Evolutionary conservation across 306 rosid species (phyloP).

Genomic region (Nissolia schottii): DNA sequence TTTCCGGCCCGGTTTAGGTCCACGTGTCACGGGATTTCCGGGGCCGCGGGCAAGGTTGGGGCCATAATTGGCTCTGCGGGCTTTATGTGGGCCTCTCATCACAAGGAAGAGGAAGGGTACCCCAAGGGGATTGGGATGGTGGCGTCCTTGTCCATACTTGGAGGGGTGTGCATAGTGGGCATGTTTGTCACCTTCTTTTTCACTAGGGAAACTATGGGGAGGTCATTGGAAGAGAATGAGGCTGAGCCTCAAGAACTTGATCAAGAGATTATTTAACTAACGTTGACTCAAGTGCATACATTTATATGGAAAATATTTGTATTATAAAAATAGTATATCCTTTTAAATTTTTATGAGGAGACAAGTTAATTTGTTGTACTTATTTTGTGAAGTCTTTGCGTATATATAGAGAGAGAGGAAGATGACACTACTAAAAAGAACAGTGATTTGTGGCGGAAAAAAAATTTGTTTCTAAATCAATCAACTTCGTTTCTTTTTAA

Average conservation of each 20-base stretch:
- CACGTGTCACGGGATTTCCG: constrained; percentile 80
- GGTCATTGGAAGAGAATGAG: constrained; percentile 78
- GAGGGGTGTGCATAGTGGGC: constrained; percentile 59
- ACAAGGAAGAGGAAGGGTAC: not conserved
- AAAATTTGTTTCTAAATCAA: too few species aligned
- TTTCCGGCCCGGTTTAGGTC: constrained; percentile 76
- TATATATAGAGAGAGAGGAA: too few species aligned
- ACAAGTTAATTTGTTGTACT: too few species aligned
- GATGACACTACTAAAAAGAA: too few species aligned
- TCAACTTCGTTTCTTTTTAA: too few species aligned
- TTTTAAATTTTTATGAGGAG: too few species aligned
- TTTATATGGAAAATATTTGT: too few species aligned
- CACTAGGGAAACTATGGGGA: constrained; percentile 63
- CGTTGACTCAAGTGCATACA: too few species aligned
- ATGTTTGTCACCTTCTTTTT: constrained; percentile 50
- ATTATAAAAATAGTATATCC: too few species aligned
- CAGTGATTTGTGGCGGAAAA: too few species aligned
- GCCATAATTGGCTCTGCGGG: constrained; percentile 74
- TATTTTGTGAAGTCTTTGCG: too few species aligned
- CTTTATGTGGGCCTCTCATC: constrained; percentile 52
- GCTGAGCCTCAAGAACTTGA: not conserved
- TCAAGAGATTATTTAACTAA: not conserved
- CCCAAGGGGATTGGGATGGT: constrained; percentile 42
- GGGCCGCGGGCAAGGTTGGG: constrained; percentile 65
- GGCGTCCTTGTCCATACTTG: constrained; percentile 42